Percentiles rank a stretch among this genome's conserved stretches.
phyloP scores from a whole-genome alignment of 192 early-diverging fungal species.

The Lobosporangium transversale region DNA sequence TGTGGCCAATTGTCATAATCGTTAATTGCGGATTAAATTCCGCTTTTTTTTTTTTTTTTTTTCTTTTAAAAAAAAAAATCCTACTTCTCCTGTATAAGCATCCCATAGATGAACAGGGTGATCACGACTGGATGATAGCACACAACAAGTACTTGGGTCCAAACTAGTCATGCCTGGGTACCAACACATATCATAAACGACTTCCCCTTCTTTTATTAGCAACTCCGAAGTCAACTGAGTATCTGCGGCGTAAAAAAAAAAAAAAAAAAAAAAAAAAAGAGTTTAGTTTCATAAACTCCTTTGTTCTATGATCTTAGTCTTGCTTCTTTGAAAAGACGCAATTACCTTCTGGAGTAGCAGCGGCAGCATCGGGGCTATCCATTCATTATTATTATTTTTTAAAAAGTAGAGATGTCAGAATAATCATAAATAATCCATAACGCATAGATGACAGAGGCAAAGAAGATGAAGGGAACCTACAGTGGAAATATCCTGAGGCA shows the following conservation, averaged over 20 bases:
- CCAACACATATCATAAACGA: slow-evolving; percentile 71
- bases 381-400: too few relatives aligned
- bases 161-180: slow-evolving; percentile 67
- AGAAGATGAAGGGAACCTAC: too few relatives aligned
- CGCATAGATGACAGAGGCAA: too few relatives aligned
- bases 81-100: slow-evolving; percentile 67
- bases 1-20: too few relatives aligned
- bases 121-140: slow-evolving; percentile 73
- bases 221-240: slow-evolving; percentile 33
- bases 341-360: slow-evolving; percentile 29
- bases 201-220: slow-evolving; percentile 58
- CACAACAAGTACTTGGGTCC: slow-evolving; percentile 69
- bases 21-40: too few relatives aligned
- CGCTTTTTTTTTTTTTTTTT: too few relatives aligned
- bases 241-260: slow-evolving; percentile 13
- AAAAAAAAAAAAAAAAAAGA: not conserved
- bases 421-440: too few relatives aligned
- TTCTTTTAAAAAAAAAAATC: too few relatives aligned
- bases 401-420: too few relatives aligned
- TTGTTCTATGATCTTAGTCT: not conserved
- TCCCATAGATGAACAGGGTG: slow-evolving; percentile 86
- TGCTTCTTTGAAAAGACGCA: not conserved
- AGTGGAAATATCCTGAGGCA: slow-evolving; percentile 64
- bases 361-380: slow-evolving; percentile 18
- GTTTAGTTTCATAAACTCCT: not conserved